Evolutionary conservation across 352 stramenopile genomes (phyloP).

Genomic region (Pythium pyrilobum): DNA sequence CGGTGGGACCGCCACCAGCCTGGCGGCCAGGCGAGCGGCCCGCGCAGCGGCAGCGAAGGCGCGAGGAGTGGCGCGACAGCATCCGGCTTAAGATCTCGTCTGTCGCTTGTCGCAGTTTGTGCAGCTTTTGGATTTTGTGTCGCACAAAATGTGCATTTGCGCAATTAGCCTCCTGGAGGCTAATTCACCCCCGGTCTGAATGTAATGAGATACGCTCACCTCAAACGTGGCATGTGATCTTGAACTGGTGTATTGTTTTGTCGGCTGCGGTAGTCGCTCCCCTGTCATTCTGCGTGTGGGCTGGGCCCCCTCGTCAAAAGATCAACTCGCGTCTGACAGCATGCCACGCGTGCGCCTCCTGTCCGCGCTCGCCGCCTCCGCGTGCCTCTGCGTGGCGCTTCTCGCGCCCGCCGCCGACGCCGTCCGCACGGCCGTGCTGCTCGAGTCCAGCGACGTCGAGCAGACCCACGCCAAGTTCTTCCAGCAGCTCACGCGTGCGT

Average conservation of each 20-base stretch:
- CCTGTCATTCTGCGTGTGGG: slow-evolving; percentile 7
- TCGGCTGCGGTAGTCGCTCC: neutral
- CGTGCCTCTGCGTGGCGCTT: slow-evolving; percentile 7
- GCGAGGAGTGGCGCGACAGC: too few relatives aligned
- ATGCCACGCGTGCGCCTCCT: slow-evolving; percentile 25
- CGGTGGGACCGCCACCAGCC: too few relatives aligned
- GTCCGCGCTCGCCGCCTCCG: slow-evolving; percentile 16
- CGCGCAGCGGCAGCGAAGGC: too few relatives aligned
- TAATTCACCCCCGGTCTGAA: too few relatives aligned
- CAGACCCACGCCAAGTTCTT: slow-evolving; percentile 76
- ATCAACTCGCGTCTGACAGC: slow-evolving; percentile 19
- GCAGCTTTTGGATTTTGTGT: too few relatives aligned
- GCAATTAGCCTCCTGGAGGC: too few relatives aligned
- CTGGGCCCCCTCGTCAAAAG: slow-evolving; percentile 19
- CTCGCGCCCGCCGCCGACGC: slow-evolving; percentile 20
- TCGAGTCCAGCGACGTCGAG: slow-evolving; percentile 53
- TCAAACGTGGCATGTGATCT: neutral
- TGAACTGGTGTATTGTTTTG: slow-evolving; percentile 1
- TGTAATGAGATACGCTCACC: too few relatives aligned
- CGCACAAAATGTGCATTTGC: too few relatives aligned
- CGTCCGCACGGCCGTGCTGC: slow-evolving; percentile 60
- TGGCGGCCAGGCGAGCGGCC: too few relatives aligned
- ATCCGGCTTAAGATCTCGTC: too few relatives aligned
- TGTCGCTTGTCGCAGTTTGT: too few relatives aligned
- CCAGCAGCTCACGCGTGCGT: slow-evolving; percentile 50